phyloP scores from a whole-genome alignment of 306 rosid species.

The Trichosanthes cucumerina region DNA sequence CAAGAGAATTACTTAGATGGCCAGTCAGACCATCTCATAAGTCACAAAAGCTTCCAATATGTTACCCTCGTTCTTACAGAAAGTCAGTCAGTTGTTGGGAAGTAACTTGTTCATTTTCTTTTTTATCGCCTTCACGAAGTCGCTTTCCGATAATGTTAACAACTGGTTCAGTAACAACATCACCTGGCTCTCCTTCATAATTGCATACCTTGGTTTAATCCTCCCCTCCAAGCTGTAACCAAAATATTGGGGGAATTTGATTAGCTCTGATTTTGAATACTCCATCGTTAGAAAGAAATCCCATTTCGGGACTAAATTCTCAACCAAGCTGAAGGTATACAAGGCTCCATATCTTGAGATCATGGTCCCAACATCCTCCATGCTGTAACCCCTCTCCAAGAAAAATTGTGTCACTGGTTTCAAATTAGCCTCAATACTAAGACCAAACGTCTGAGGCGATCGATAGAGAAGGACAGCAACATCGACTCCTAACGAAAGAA shows the following conservation, averaged over 20 bases:
- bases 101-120: slow-evolving; percentile 49
- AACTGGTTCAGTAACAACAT: slow-evolving; percentile 62
- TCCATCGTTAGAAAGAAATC: slow-evolving; percentile 68
- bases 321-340: slow-evolving; percentile 61
- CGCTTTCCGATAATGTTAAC: slow-evolving; percentile 43
- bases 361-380: slow-evolving; percentile 69
- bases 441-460: slow-evolving; percentile 68
- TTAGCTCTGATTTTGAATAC: slow-evolving; percentile 54
- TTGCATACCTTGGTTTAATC: slow-evolving; percentile 77
- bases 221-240: slow-evolving; percentile 74
- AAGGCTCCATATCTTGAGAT: slow-evolving; percentile 66
- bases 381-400: slow-evolving; percentile 57
- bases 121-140: slow-evolving; percentile 36
- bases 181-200: slow-evolving; percentile 44
- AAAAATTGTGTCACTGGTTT: slow-evolving; percentile 73
- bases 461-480: slow-evolving; percentile 52
- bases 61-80: not conserved
- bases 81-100: slow-evolving; percentile 15
- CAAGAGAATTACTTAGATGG: not conserved
- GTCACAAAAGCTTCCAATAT: not conserved
- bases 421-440: slow-evolving; percentile 68
- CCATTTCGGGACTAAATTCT: slow-evolving; percentile 71
- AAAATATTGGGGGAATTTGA: slow-evolving; percentile 80
- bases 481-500: slow-evolving; percentile 70
- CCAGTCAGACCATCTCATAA: not conserved